Conservation (phyloP, 2,329 filamentous ascomycete species). For the Akanthomyces muscarius region DNA sequence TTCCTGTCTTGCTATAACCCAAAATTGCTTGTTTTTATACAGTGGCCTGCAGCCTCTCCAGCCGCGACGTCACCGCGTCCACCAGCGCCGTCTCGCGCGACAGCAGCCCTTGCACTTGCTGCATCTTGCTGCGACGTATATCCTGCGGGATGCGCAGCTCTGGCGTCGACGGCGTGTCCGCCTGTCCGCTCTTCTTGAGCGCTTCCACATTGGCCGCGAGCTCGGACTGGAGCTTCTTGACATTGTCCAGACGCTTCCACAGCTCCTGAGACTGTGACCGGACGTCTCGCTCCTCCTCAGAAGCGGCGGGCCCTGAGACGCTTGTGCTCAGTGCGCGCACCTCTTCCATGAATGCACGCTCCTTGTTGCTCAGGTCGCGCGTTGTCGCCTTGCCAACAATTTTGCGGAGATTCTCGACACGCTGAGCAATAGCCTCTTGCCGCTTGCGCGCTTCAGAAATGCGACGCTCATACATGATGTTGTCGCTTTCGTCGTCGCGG, state of each 20-base stretch:
- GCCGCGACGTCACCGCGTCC: constrained; percentile 59
- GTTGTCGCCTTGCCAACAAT: constrained; percentile 39
- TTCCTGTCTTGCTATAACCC: constrained; percentile 12
- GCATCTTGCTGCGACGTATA: constrained; percentile 59
- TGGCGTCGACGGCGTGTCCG: constrained; percentile 30
- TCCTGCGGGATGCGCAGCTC: constrained; percentile 55
- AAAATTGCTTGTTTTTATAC: constrained; percentile 23
- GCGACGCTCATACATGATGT: constrained; percentile 56
- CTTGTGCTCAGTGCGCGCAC: constrained; percentile 52
- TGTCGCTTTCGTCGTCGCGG: constrained; percentile 48
- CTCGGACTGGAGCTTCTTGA: constrained; percentile 50
- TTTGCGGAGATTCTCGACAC: constrained; percentile 56
- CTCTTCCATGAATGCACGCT: constrained; percentile 44
- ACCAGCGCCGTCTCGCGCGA: constrained; percentile 65
- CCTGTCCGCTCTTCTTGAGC: constrained; percentile 32
- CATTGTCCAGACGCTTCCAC: constrained; percentile 55
- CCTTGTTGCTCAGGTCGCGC: constrained; percentile 42
- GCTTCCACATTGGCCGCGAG: constrained; percentile 49
- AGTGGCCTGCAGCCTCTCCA: constrained; percentile 52
- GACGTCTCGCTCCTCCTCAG: constrained; percentile 29
- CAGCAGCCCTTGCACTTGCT: constrained; percentile 59
- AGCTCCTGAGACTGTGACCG: constrained; percentile 44
- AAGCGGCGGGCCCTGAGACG: constrained; percentile 35
- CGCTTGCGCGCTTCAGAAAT: constrained; percentile 51
- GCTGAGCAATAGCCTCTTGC: constrained; percentile 53